Percentiles rank a stretch among this genome's conserved stretches.
These are phyloP conservation scores for Bauhinia variegata DNA, from an alignment of 306 rosid genomes.

Conservation along the genomic window DNA sequence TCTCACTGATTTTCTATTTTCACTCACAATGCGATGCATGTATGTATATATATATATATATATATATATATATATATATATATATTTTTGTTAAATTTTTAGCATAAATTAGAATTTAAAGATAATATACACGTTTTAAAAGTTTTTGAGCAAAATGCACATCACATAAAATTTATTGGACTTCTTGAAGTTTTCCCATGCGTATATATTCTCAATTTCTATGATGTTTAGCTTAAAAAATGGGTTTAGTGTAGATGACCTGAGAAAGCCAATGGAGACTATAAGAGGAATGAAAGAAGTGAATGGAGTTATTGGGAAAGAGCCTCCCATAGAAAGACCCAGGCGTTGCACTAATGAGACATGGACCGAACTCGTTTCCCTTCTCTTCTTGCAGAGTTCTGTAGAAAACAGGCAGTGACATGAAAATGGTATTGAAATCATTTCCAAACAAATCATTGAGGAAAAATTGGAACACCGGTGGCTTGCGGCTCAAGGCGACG, in stretches of 20 bases:
- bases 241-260: conserved; percentile 10
- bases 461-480: conserved; percentile 12
- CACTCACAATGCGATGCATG: too few species aligned
- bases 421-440: conserved; percentile 41
- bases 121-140: too few species aligned
- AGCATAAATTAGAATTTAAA: too few species aligned
- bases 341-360: conserved; percentile 48
- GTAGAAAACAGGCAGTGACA: conserved; percentile 41
- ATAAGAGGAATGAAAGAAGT: conserved; percentile 52
- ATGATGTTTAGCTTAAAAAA: too few species aligned
- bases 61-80: too few species aligned
- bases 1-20: too few species aligned
- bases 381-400: conserved; percentile 1
- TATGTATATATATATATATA: too few species aligned
- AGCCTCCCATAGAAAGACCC: conserved; percentile 62
- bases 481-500: neutral
- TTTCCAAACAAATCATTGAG: conserved; percentile 39
- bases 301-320: conserved; percentile 40
- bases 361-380: conserved; percentile 28
- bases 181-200: too few species aligned
- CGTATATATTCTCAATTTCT: too few species aligned
- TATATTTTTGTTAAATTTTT: too few species aligned
- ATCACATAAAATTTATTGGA: too few species aligned
- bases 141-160: too few species aligned
- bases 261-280: conserved; percentile 47